Base-by-base conservation (phyloP, 306 rosid genomes). In the Vigna unguiculata region DNA sequence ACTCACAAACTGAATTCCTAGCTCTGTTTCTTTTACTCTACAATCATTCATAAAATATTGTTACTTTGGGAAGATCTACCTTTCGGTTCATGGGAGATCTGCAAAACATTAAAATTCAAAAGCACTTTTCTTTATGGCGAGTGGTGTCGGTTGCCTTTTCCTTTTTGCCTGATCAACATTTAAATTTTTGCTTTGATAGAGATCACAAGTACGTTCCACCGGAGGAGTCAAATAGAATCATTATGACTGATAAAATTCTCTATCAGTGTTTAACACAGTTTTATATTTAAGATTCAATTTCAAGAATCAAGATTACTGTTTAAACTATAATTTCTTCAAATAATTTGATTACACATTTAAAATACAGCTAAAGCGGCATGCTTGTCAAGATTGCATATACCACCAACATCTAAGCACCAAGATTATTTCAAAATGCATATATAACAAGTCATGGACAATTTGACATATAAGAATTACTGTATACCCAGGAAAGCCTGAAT, bases 401-500 rank as follows among this genome's bases (percentile, higher is more conserved):
- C 36, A 16, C 9, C 36, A 58, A 11, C 36, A 57, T 43, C 34
- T 30, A 69, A 48, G 40, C 34, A 16, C n/a, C 48, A 12, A 14
- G 2, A 52, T 62, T 63, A 17, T 64, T 51, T 25, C 8, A 17
- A 53, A 58, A 22, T 25, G 19, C 5, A 59, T 46, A 57, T 5
- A 22, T 51, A n/a, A 69, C 53, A 59, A 57, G 38, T 19, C 71
- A 47, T 62, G 69, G 48, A 48, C 60, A 48, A 25, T 28, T 48
- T 49, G 61, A 69, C 63, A 59, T 34, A 47, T 57, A 81, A 81
- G 79, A 74, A 81, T 76, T 82, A 54, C 11, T 80, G 53, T 17
- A 80, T 64, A 19, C 74, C 20, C 14, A 16, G 4, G 17, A 81
- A 66, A 71, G 81, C 73, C 17, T 53, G 25, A 45, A 51, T 25